These are phyloP conservation scores for Aspergillus sclerotioniger DNA, from an alignment of 495 filamentous ascomycete genomes.

Conservation along the genomic window DNA sequence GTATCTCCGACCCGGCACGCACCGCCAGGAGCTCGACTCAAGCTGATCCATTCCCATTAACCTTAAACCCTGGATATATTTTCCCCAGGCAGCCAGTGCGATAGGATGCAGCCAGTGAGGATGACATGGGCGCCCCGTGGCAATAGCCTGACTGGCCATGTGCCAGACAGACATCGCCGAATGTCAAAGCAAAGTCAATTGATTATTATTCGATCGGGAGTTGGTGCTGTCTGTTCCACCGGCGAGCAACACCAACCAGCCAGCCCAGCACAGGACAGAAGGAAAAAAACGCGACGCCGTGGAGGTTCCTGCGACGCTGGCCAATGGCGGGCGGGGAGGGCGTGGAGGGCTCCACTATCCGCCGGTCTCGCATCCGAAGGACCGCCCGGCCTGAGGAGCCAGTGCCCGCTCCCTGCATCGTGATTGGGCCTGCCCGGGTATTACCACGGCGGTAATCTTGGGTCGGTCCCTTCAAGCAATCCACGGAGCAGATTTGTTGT, in stretches of 20 bases:
- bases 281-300: background rate
- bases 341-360: slow-evolving; percentile 6
- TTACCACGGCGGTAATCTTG: background rate
- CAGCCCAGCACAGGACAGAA: slow-evolving; percentile 1
- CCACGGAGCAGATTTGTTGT: no score
- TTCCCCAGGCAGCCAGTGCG: no score
- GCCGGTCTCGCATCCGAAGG: slow-evolving; percentile 13
- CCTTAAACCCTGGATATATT: background rate
- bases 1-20: background rate
- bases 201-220: no score
- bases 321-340: background rate
- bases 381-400: background rate
- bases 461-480: no score
- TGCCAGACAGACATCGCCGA: background rate
- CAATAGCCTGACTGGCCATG: background rate
- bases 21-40: background rate
- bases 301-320: background rate
- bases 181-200: no score
- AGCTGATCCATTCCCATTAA: background rate
- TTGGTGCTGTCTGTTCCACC: background rate
- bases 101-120: no score
- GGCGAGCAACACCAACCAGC: background rate
- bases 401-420: background rate
- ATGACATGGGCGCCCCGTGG: no score
- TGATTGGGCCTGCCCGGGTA: slow-evolving; percentile 1